These are phyloP conservation scores for Wickerhamomyces kurtzmanii DNA, from an alignment of 805 yeast species.

Conservation along the genomic window DNA sequence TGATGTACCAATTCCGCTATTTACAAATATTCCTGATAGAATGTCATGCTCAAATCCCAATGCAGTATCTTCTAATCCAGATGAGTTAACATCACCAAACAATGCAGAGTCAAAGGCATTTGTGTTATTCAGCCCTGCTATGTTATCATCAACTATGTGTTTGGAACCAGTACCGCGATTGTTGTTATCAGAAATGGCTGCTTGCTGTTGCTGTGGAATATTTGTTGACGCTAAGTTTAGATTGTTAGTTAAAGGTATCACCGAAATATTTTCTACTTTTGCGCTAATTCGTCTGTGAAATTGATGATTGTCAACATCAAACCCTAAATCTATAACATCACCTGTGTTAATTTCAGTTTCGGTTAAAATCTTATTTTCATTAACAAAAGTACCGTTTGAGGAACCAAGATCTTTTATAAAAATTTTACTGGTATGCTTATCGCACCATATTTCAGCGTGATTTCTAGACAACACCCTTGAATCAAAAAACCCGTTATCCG, in stretches of 20 bases:
- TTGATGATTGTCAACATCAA: slow-evolving; percentile 63
- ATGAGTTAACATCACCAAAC: slow-evolving; percentile 46
- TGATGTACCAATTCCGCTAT: slow-evolving; percentile 49
- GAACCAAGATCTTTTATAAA: slow-evolving; percentile 81
- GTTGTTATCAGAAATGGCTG: not conserved
- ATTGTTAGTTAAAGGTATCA: slow-evolving; percentile 27
- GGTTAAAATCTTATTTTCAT: slow-evolving; percentile 51
- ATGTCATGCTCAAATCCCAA: slow-evolving; percentile 36
- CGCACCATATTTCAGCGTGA: slow-evolving; percentile 86
- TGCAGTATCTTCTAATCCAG: slow-evolving; percentile 38
- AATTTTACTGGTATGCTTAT: slow-evolving; percentile 49
- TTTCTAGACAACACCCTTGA: slow-evolving; percentile 87
- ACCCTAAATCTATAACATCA: slow-evolving; percentile 88
- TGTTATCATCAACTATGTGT: slow-evolving; percentile 5
- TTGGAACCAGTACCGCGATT: slow-evolving; percentile 1
- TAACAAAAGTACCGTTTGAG: slow-evolving; percentile 91
- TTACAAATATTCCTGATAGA: slow-evolving; percentile 46
- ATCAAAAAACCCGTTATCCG: slow-evolving; percentile 89
- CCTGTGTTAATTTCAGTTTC: slow-evolving; percentile 64
- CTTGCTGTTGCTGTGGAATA: not conserved
- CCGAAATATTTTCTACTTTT: slow-evolving; percentile 61
- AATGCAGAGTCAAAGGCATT: slow-evolving; percentile 46
- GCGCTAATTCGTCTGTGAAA: slow-evolving; percentile 86
- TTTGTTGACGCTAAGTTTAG: slow-evolving; percentile 3
- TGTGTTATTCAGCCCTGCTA: slow-evolving; percentile 14